A percentile compares a stretch with the other conserved stretches of the same genome.
Evolutionary conservation across 2,329 filamentous ascomycete genomes (phyloP).

Genomic region (Verticillium alfalfae): DNA sequence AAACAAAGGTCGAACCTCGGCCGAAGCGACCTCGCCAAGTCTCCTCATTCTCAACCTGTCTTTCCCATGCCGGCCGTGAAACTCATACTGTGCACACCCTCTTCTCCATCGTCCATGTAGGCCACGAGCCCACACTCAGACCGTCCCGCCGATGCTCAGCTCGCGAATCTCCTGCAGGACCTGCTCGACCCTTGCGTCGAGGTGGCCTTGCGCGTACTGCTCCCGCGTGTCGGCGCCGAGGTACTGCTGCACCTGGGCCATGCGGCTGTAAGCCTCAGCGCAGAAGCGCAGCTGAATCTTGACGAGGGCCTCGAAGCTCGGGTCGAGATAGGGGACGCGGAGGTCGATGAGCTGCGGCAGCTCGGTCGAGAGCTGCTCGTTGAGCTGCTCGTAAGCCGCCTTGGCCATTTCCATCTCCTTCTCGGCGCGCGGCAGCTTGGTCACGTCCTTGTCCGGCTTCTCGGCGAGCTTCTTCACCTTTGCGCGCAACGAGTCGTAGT

Average conservation of each 20-base stretch:
- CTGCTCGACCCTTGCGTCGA: conserved; percentile 89
- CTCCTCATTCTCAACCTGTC: background rate
- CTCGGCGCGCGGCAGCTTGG: conserved; percentile 90
- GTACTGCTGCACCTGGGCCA: conserved; percentile 99
- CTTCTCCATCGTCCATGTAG: too few relatives aligned
- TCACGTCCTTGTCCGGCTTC: conserved; percentile 97
- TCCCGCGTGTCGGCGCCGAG: conserved; percentile 92
- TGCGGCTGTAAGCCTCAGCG: conserved; percentile 92
- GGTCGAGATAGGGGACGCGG: conserved; percentile 93
- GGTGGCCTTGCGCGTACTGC: conserved; percentile 87
- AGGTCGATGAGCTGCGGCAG: conserved; percentile 94
- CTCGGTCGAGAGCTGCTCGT: conserved; percentile 91
- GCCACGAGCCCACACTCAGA: conserved; percentile 29
- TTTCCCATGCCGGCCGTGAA: background rate
- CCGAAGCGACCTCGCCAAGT: background rate
- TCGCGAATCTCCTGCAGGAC: conserved; percentile 96
- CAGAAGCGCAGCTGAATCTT: conserved; percentile 98
- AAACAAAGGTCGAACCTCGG: background rate
- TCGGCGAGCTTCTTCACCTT: conserved; percentile 97
- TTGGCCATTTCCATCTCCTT: conserved; percentile 95
- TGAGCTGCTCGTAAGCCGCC: conserved; percentile 89
- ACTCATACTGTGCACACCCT: background rate
- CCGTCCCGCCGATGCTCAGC: conserved; percentile 79
- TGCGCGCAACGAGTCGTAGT: conserved; percentile 92
- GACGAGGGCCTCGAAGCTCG: conserved; percentile 93